Base-by-base conservation (phyloP, 345 rosid genomes). In the Citrus mangshanensis region DNA sequence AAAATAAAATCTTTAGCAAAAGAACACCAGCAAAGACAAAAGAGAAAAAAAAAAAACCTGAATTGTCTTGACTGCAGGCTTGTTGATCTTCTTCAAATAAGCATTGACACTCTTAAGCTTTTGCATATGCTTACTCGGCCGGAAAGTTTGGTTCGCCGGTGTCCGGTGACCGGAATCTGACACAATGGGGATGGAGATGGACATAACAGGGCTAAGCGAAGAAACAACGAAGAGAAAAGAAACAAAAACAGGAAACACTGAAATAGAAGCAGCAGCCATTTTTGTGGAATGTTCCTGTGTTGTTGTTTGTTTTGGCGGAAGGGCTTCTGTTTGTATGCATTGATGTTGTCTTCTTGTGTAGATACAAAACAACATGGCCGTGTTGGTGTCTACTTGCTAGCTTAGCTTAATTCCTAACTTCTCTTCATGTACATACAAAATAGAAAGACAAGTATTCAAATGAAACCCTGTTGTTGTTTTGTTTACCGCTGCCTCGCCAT, bases 31-130 rank as follows among this genome's bases (percentile, higher is more conserved):
- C 74, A 72, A 68, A 30, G 49, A 40, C 28, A 46, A 18, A 4
- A 35, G 72, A 49, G 14, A 55, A 27, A 58, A 28, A 72, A 38
- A 34, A 58, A 24, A 76, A 87, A 86, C 98, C 90, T 91, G 89
- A 79, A 95, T 92, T 60, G 99, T 89, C 91, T 93, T 91, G 81
- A 92, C 87, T 38, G 94, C 84, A 73, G 98, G 95, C 83, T 96
- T 96, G 90, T 92, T 96, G 86, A 92, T 86, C 87, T 80, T 89
- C 70, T 80, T 87, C 81, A 96, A 93, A 81, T 82, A 91, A 35
- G 90, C 79, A 70, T 82, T 84, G 69, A 92, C 83, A 81, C 78
- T 82, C 82, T 77, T 88, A 63, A 89, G 82, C 91, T 86, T 91
- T 28, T 69, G 86, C 70, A 84, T 77, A 78, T 91, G 89, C 46